phyloP scores from a whole-genome alignment of 805 yeast species.

The Lipomyces spencermartinsiae region DNA sequence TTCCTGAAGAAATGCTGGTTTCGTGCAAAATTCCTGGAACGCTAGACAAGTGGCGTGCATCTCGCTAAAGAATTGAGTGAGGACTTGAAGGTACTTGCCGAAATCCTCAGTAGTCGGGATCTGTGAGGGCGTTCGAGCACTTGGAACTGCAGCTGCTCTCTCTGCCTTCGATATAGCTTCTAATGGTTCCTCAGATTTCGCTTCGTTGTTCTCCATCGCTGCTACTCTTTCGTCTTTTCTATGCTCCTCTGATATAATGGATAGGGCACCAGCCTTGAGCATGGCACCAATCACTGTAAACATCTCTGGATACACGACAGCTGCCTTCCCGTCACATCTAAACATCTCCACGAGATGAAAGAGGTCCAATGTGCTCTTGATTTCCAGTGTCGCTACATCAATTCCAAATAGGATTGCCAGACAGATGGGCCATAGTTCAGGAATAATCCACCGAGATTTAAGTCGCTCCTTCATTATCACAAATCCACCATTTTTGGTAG shows the following conservation, averaged over 20 bases:
- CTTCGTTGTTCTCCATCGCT: not conserved
- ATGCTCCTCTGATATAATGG: conserved; percentile 32
- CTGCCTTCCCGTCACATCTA: conserved; percentile 34
- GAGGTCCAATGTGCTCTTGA: conserved; percentile 27
- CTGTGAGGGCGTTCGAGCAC: not conserved
- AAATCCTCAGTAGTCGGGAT: conserved; percentile 18
- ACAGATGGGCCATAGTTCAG: conserved; percentile 48
- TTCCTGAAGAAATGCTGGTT: conserved; percentile 33
- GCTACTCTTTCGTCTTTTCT: conserved; percentile 23
- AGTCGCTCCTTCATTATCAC: conserved; percentile 55
- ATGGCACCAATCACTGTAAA: conserved; percentile 38
- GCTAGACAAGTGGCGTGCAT: conserved; percentile 38
- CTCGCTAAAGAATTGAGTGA: conserved; percentile 37
- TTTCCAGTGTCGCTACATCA: conserved; percentile 46
- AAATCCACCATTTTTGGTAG: conserved; percentile 50
- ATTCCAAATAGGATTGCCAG: conserved; percentile 49
- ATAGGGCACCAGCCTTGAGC: conserved; percentile 38
- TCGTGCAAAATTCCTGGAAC: conserved; percentile 37
- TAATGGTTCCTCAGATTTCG: not conserved
- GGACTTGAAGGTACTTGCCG: conserved; percentile 30
- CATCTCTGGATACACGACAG: conserved; percentile 39
- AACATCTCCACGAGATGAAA: conserved; percentile 35
- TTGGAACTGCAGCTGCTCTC: not conserved
- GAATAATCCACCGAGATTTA: conserved; percentile 57
- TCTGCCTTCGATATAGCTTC: not conserved